A percentile compares a stretch with the other conserved stretches of the same genome.
phyloP scores from a whole-genome alignment of 2,329 filamentous ascomycete species.

The Cladosporium sp. region DNA sequence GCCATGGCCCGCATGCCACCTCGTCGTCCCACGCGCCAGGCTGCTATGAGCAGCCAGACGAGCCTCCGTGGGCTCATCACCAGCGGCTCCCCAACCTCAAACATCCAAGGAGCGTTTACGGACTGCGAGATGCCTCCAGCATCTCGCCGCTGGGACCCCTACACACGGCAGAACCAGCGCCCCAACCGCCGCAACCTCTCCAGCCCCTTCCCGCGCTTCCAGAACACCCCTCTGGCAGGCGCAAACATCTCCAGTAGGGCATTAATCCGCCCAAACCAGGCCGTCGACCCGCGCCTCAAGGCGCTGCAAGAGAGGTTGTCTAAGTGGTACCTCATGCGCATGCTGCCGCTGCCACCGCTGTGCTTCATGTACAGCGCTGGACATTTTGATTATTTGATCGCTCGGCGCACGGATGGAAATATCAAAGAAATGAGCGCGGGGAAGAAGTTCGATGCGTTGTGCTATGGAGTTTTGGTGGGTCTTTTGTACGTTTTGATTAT shows the following conservation, averaged over 20 bases:
- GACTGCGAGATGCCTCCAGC: constrained; percentile 14
- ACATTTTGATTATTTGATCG: constrained; percentile 20
- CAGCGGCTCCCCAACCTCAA: constrained; percentile 13
- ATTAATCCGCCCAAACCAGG: not conserved
- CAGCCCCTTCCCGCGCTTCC: constrained; percentile 9
- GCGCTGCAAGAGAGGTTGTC: constrained; percentile 5
- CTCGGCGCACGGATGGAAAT: constrained; percentile 16
- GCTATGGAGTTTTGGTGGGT: constrained; percentile 19
- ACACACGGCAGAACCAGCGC: not conserved
- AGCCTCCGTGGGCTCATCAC: constrained; percentile 14
- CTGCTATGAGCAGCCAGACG: constrained; percentile 18
- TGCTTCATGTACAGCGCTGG: constrained; percentile 19
- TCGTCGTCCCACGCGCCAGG: not conserved
- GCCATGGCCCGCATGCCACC: not conserved
- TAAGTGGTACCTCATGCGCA: constrained; percentile 7
- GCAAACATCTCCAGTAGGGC: not conserved
- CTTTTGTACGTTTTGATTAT: constrained; percentile 10
- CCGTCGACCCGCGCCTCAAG: not conserved
- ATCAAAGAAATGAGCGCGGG: constrained; percentile 19
- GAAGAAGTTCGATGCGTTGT: constrained; percentile 21
- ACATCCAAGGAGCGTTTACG: constrained; percentile 15
- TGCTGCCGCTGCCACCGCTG: constrained; percentile 21
- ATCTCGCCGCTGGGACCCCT: constrained; percentile 12
- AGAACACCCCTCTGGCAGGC: not conserved
- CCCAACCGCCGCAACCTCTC: not conserved